phyloP scores from a whole-genome alignment of 176 grass and related monocot genomes.

The Elymus sibiricus region DNA sequence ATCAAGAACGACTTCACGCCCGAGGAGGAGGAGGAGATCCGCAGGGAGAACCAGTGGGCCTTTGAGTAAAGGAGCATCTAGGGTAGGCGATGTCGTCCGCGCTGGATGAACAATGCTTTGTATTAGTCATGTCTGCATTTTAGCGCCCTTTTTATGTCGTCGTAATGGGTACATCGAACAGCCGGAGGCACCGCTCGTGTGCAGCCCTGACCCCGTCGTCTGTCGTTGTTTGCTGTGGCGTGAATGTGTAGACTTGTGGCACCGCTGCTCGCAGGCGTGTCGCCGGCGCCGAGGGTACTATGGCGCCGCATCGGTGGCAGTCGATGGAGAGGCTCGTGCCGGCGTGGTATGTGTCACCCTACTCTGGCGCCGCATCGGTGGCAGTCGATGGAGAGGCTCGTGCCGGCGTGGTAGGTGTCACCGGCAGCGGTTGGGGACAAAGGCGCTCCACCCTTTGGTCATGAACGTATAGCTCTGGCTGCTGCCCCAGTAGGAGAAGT shows the following conservation, averaged over 20 bases:
- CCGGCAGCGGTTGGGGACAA: slow-evolving; percentile 33
- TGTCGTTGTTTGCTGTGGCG: too few species aligned
- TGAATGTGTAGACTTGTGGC: too few species aligned
- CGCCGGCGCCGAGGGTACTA: not conserved
- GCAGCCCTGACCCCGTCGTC: too few species aligned
- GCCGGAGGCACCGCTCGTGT: slow-evolving; percentile 19
- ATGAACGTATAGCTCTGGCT: slow-evolving; percentile 99
- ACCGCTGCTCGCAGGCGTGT: not conserved
- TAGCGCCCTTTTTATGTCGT: not conserved
- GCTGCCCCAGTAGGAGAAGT: slow-evolving; percentile 99
- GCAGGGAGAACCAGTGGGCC: slow-evolving; percentile 55
- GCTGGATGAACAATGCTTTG: not conserved
- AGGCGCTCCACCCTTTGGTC: slow-evolving; percentile 97
- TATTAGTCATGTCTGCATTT: not conserved
- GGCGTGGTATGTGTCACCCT: slow-evolving; percentile 12
- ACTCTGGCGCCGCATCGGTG: not conserved
- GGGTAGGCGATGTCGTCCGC: too few species aligned
- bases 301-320: slow-evolving; percentile 9
- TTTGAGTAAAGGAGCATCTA: slow-evolving; percentile 17
- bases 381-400: slow-evolving; percentile 40
- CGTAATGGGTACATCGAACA: slow-evolving; percentile 30
- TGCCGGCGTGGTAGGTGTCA: slow-evolving; percentile 20
- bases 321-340: slow-evolving; percentile 34
- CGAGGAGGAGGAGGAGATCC: slow-evolving; percentile 46
- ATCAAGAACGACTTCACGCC: slow-evolving; percentile 44